Conservation (phyloP, 164 flowering plant genomes). For the Annona squamosa region DNA sequence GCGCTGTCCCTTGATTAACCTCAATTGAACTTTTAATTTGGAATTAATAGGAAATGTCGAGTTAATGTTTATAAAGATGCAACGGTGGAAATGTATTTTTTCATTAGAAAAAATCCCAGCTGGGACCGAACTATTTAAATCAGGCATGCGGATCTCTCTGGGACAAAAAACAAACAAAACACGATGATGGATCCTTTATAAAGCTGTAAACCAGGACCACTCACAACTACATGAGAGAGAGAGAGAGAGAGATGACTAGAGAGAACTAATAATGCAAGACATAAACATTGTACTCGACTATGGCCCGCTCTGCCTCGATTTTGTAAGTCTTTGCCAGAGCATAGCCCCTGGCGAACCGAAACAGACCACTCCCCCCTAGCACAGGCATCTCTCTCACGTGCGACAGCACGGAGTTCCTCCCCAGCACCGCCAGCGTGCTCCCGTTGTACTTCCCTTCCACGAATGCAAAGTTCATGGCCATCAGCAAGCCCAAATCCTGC, state of each 20-base stretch:
- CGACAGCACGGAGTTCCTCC: slow-evolving; percentile 27
- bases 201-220: too few species aligned
- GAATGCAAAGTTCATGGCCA: slow-evolving; percentile 37
- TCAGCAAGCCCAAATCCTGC: slow-evolving; percentile 19
- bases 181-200: too few species aligned
- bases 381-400: slow-evolving; percentile 34
- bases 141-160: too few species aligned
- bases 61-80: too few species aligned
- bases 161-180: too few species aligned
- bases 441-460: slow-evolving; percentile 37
- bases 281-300: slow-evolving; percentile 34
- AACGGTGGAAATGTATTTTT: too few species aligned
- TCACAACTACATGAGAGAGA: too few species aligned
- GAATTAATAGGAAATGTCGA: too few species aligned
- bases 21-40: too few species aligned
- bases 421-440: slow-evolving; percentile 35
- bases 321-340: slow-evolving; percentile 15
- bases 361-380: slow-evolving; percentile 40
- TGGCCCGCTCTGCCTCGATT: slow-evolving; percentile 20
- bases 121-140: too few species aligned
- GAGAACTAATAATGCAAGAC: slow-evolving; percentile 28
- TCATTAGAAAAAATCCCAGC: too few species aligned
- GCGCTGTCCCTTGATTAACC: too few species aligned
- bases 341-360: slow-evolving; percentile 31
- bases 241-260: background rate